Evolutionary conservation across 2,329 filamentous ascomycete genomes (phyloP), one percentile per base, ranked within the genome.

Genomic region (Exophiala lecanii-corni): DNA sequence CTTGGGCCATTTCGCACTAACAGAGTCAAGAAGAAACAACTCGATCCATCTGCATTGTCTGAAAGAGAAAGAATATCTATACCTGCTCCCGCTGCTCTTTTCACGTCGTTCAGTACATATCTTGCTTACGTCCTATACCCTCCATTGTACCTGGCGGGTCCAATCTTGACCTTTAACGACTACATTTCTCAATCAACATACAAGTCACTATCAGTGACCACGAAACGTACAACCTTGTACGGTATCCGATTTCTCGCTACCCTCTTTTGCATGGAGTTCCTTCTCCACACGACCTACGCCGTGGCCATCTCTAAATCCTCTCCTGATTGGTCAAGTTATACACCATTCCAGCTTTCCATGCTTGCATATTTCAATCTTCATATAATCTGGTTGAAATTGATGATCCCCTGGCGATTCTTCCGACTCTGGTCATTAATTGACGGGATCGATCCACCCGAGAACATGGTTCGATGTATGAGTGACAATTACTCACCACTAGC

Each of bases 401-500:
- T 98, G 3, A 79, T 98, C 5, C 92, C 92, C 1, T 98, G 91
- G 89, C 85, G 92, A n/a, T 84, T 97, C 63, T 97, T 97, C 77
- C 86, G 94, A 3, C 79, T 98, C n/a, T 98, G 92, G 92, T 76
- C 87, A 0, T 76, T 98, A 3, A 62, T 89, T 12, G 92, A 98
- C 62, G 87, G 86, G 49, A 80, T 98, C 55, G 92, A 98, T 60
- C 88, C 92, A 0, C 91, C 92, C 0, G 92, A 98, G 68, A 98
- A 98, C 69, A 96, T 98, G 88, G 79, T 96, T 41, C 86, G 92
- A 55, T 98, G 94, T 66, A 88, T 96, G 67, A 89, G 82, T 59
- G 81, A 98, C 70, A 97, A 97, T 64, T 96, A 89, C 70, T 89
- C 84, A 52, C 84, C 88, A 0, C 75, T 89, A 30, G 82, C 83